Conservation (phyloP, 73 alveolate genomes). For the Chromera velia region DNA sequence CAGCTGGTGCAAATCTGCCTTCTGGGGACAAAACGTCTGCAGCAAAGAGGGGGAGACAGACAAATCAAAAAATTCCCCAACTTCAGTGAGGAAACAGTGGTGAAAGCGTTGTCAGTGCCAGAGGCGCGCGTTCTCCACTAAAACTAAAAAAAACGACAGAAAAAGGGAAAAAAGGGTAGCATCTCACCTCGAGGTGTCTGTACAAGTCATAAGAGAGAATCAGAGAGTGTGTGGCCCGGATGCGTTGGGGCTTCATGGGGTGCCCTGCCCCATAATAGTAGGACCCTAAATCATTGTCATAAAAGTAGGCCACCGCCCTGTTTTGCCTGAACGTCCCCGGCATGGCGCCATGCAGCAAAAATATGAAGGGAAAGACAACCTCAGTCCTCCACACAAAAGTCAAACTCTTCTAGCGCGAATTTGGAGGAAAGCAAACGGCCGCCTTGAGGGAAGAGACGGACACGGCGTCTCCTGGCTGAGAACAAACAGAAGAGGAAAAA, state of each 20-base stretch:
- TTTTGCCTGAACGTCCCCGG: too few species aligned
- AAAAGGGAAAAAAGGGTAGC: constrained; percentile 13
- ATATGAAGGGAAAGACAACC: too few species aligned
- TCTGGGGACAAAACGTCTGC: constrained; percentile 32
- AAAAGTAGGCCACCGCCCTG: constrained; percentile 85
- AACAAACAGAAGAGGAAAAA: too few species aligned
- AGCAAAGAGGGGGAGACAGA: constrained; percentile 22
- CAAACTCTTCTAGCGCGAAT: too few species aligned
- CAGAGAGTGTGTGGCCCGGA: constrained; percentile 85
- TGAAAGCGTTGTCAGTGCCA: too few species aligned
- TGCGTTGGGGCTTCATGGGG: constrained; percentile 94
- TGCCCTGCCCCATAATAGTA: constrained; percentile 88
- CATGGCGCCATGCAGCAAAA: too few species aligned
- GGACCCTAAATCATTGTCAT: constrained; percentile 83
- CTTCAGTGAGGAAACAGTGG: background rate
- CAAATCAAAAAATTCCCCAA: constrained; percentile 5
- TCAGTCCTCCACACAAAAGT: too few species aligned
- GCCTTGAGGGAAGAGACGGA: too few species aligned
- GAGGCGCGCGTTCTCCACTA: too few species aligned
- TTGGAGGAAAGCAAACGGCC: too few species aligned
- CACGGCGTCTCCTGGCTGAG: too few species aligned
- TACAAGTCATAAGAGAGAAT: constrained; percentile 77
- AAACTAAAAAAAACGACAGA: too few species aligned
- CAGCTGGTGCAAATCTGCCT: constrained; percentile 47
- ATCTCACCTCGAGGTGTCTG: constrained; percentile 56